phyloP scores from a whole-genome alignment of 805 yeast genomes.

The Lachancea sp. region DNA sequence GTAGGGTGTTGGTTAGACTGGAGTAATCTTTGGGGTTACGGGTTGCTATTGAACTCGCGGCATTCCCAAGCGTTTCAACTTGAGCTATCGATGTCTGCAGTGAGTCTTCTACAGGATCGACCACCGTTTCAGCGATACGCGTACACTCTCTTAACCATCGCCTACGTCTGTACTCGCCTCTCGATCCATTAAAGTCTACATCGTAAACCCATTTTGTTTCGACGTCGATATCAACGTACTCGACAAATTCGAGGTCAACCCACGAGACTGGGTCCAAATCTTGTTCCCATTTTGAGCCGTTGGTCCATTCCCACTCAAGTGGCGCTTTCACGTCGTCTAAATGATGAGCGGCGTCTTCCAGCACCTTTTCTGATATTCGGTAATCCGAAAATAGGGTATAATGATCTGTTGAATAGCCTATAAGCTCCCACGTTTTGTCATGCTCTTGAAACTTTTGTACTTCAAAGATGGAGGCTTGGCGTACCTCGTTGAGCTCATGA shows the following conservation, averaged over 20 bases:
- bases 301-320: constrained; percentile 47
- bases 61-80: background rate
- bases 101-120: background rate
- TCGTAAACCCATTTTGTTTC: constrained; percentile 89
- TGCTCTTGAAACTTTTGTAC: constrained; percentile 47
- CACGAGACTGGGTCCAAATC: constrained; percentile 60
- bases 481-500: constrained; percentile 39
- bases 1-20: background rate
- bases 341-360: constrained; percentile 15
- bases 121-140: constrained; percentile 14
- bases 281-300: constrained; percentile 49
- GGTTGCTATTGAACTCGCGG: background rate
- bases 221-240: constrained; percentile 54
- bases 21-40: background rate
- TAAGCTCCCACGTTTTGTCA: constrained; percentile 54
- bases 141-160: constrained; percentile 52
- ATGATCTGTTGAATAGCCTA: constrained; percentile 51
- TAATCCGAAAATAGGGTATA: constrained; percentile 44
- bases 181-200: constrained; percentile 28
- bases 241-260: constrained; percentile 51
- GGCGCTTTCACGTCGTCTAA: constrained; percentile 49
- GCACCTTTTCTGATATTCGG: constrained; percentile 29
- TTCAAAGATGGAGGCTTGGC: constrained; percentile 61
- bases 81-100: background rate
- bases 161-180: constrained; percentile 48